Conservation (phyloP, 768 basidiomycete species). For the Gloeopeniophorella convolvens region DNA sequence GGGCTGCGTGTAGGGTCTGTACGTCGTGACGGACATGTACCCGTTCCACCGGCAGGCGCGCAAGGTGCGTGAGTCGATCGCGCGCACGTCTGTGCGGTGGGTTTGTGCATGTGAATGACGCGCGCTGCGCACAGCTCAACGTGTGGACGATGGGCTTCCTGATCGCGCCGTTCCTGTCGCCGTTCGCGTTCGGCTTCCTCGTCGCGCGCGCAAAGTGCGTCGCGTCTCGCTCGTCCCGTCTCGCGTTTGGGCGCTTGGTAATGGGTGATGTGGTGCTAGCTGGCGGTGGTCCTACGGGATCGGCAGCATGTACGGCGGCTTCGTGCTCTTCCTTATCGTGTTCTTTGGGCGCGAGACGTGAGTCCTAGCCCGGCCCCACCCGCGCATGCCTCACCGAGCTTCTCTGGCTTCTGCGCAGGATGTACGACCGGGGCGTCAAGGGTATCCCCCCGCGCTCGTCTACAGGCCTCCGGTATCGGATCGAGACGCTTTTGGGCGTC, state of each 20-base stretch:
- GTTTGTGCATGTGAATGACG: background rate
- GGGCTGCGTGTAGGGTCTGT: conserved; percentile 43
- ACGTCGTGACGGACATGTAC: conserved; percentile 55
- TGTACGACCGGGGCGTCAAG: conserved; percentile 51
- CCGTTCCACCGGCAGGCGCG: conserved; percentile 66
- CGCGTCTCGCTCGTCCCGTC: conserved; percentile 6
- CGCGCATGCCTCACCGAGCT: background rate
- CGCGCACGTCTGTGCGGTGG: no score
- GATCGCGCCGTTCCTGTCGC: conserved; percentile 56
- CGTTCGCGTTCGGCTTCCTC: conserved; percentile 63
- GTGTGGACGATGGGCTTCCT: conserved; percentile 73
- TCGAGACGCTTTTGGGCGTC: conserved; percentile 58
- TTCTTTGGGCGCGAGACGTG: conserved; percentile 66
- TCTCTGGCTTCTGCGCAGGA: conserved; percentile 30
- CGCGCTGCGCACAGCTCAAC: conserved; percentile 40
- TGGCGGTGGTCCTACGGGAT: conserved; percentile 71
- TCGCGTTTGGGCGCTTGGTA: background rate
- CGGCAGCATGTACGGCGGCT: conserved; percentile 48
- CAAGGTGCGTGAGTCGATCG: conserved; percentile 39
- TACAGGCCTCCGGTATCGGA: conserved; percentile 40
- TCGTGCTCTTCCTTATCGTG: conserved; percentile 52
- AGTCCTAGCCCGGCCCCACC: conserved; percentile 20
- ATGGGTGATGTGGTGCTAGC: conserved; percentile 20
- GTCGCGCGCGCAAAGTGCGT: conserved; percentile 43
- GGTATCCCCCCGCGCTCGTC: conserved; percentile 29